Conservation (phyloP, 768 basidiomycete species). For the Lepiota subincarnata region DNA sequence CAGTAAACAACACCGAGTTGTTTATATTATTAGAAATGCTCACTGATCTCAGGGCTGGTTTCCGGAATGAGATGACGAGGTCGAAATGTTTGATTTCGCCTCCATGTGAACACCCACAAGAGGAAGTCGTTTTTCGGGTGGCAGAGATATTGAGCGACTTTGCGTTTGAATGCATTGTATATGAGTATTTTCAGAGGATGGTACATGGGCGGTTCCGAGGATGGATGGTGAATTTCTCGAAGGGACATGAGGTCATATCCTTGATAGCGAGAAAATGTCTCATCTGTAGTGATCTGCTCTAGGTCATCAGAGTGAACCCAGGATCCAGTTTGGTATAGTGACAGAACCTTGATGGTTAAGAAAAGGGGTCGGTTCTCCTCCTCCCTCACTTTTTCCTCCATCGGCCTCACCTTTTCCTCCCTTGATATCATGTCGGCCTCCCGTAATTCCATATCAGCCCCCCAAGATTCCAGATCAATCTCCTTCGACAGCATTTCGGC, state of each 20-base stretch:
- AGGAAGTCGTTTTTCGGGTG: conserved; percentile 84
- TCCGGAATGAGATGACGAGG: conserved; percentile 96
- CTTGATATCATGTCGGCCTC: no score
- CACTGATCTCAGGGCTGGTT: conserved; percentile 57
- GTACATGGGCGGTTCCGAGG: conserved; percentile 93
- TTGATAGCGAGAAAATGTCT: conserved; percentile 88
- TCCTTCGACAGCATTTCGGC: no score
- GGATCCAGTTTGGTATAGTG: no score
- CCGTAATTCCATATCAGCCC: no score
- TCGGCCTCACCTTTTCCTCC: no score
- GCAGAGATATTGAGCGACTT: conserved; percentile 86
- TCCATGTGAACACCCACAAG: conserved; percentile 96
- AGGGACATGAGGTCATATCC: conserved; percentile 97
- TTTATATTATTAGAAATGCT: no score
- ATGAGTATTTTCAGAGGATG: conserved; percentile 94
- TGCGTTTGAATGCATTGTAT: conserved; percentile 86
- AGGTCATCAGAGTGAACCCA: no score
- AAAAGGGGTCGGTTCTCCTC: no score
- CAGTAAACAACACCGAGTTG: no score
- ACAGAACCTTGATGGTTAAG: no score
- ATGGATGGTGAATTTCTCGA: conserved; percentile 96
- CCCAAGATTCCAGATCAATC: no score
- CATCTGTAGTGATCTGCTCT: conserved; percentile 97
- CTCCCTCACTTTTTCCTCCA: no score
- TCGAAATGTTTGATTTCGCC: conserved; percentile 98